Base-by-base conservation (phyloP, 148 eudicot species). In the Drosera capensis region DNA sequence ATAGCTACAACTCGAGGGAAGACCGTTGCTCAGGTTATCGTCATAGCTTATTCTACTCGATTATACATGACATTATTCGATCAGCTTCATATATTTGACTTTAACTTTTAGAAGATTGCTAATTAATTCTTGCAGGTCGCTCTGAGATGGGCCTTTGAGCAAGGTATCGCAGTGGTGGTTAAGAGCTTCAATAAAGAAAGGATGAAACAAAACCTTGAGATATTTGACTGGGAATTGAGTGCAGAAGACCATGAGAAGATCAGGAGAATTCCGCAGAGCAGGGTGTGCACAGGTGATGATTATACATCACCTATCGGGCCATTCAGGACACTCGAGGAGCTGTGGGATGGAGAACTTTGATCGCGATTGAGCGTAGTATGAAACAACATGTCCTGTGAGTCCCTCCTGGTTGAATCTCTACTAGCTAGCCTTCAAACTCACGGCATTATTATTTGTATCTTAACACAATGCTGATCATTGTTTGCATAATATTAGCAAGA, bases 171-270 rank as follows among this genome's bases (percentile, higher is more conserved):
- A 0, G 54, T 61, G 52, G 54, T 59, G 46, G 71, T 51, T 60
- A 78, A 71, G 66, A 78, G 78, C 36, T 68, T 65, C 48, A 68
- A 71, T 68, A 72, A 56, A 40, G 76, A 58, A 17, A 73, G 83
- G 61, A 73, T 78, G 80, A 65, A 52, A 28, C 59, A 73, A 14
- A 78, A 78, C 65, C 65, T 64, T 2, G 57, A 58, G 20, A 58
- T 78, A 22, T 71, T 73, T 49, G 34, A 41, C 21, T 68, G 67
- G 68, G 54, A 57, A 41, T 46, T 74, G 41, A 68, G 55, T 34
- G 7, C 57, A 0, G 64, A 71, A 17, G 72, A 74, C 37, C 48
- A 58, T 23, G 46, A 66, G 44, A 72, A 54, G 40, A 57, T 66
- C 14, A 18, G 48, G 39, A 43, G 54, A 13, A 63, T 69, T 29